Evolutionary conservation across 2,329 filamentous ascomycete species (phyloP).

Genomic region (Cytospora chrysosperma): DNA sequence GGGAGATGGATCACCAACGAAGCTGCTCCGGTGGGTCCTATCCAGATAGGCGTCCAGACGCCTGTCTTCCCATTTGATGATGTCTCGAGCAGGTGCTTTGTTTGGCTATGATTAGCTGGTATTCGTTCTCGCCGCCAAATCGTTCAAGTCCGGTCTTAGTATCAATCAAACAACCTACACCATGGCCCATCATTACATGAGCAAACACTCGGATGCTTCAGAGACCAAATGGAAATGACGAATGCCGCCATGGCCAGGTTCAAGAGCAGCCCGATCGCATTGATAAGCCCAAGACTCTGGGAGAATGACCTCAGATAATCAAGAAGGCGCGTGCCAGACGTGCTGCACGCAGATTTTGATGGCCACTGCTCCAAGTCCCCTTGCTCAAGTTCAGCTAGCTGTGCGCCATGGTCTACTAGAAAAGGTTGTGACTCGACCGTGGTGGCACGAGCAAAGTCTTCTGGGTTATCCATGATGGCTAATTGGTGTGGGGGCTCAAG

Average conservation of each 20-base stretch:
- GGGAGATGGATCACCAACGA: neutral
- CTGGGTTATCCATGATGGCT: neutral
- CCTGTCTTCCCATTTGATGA: neutral
- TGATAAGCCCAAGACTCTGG: neutral
- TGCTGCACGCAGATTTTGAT: neutral
- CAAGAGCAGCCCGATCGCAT: neutral
- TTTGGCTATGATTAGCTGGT: neutral
- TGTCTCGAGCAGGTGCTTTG: neutral
- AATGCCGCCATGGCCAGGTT: neutral
- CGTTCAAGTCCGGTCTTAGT: neutral
- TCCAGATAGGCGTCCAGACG: neutral
- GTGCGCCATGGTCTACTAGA: neutral
- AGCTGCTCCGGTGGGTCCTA: neutral
- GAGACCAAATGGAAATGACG: neutral
- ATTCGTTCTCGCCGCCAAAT: neutral
- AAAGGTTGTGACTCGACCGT: neutral
- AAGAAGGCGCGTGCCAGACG: neutral
- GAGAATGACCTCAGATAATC: neutral
- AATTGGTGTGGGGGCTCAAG: neutral
- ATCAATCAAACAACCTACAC: neutral
- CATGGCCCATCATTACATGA: slow-evolving; percentile 1
- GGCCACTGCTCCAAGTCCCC: neutral
- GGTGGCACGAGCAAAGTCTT: neutral
- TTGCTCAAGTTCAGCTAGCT: neutral
- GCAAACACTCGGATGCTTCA: neutral